Evolutionary conservation across 352 stramenopile species (phyloP), one percentile per base, ranked within the genome.

Genomic region (Globisporangium okanoganense): DNA sequence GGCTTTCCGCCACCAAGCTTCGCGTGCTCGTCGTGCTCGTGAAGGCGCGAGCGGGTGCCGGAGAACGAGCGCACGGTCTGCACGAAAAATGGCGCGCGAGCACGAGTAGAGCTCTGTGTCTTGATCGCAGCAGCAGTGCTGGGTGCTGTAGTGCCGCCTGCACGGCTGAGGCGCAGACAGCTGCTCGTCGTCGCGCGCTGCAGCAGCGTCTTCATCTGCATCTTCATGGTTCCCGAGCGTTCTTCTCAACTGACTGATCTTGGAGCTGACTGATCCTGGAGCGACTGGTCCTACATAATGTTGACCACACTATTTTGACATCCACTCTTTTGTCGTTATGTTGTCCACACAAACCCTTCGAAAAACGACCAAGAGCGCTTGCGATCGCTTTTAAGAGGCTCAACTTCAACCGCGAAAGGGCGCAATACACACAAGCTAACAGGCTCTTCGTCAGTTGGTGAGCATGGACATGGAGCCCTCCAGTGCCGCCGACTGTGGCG

Each of bases 1-100:
- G 29, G 29, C n/a, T 56, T 56, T 14, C 48, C 31, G 84, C 52
- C 35, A 58, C 82, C 73, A 63, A 84, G 72, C 43, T 85, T 64
- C 27, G 61, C 56, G n/a, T 78, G 65, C 10, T 69, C 58, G 6
- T 73, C 48, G 22, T 71, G 64, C 31, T 61, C 58, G 41, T 82
- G 71, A 45, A 76, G 45, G 25, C 44, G 64, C 60, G 63, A 25
- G 18, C 62, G 33, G 16, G 57, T 65, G n/a, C 49, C 62, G 3
- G 79, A 78, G 49, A 82, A 74, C 14, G 64, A 57, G 6, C 67
- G 70, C 24, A 47, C 27, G 20, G 60, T 49, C 47, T 57, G 12
- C 25, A 51, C 9, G 5, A 27, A 38, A 7, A 6, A 22, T 27
- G 44, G 33, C 2, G 18, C 16, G 33, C 45, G 29, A 41, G 29